phyloP scores from a whole-genome alignment of 1,284 basidiomycete species.

The Dichomitus squalens region DNA sequence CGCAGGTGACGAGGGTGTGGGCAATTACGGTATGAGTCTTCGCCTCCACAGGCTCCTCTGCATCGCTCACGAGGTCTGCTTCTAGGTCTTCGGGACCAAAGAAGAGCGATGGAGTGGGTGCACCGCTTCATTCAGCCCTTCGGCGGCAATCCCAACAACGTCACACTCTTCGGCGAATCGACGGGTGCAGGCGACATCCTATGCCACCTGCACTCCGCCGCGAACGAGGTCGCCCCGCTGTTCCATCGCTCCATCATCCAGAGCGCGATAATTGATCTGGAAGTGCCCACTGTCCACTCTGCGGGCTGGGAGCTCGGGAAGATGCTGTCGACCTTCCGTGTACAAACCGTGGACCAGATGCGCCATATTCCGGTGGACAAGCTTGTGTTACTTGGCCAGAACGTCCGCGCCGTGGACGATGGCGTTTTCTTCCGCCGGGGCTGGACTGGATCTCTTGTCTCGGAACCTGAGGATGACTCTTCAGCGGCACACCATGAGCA shows the following conservation, averaged over 20 bases:
- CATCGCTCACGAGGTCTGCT: background rate
- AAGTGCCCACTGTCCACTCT: slow-evolving; percentile 55
- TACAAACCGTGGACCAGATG: slow-evolving; percentile 60
- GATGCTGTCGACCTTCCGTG: slow-evolving; percentile 54
- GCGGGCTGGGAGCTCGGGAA: slow-evolving; percentile 70
- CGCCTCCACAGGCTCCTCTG: slow-evolving; percentile 1
- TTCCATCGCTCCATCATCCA: slow-evolving; percentile 72
- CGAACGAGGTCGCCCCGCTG: slow-evolving; percentile 58
- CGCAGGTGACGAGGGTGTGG: slow-evolving; percentile 68
- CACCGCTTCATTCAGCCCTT: slow-evolving; percentile 66
- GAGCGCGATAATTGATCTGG: slow-evolving; percentile 62
- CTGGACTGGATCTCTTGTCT: slow-evolving; percentile 53
- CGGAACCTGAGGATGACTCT: slow-evolving; percentile 34
- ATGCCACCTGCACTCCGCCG: slow-evolving; percentile 65
- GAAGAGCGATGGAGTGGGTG: slow-evolving; percentile 71
- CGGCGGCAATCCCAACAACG: slow-evolving; percentile 70
- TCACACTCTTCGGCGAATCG: slow-evolving; percentile 72
- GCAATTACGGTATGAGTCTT: slow-evolving; percentile 64
- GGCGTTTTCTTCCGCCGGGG: slow-evolving; percentile 63
- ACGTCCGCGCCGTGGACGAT: slow-evolving; percentile 64
- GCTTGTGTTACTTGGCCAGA: slow-evolving; percentile 51
- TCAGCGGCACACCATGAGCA: slow-evolving; percentile 34
- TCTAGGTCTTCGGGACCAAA: slow-evolving; percentile 70
- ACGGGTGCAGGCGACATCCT: slow-evolving; percentile 75
- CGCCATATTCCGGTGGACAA: slow-evolving; percentile 56